Evolutionary conservation across 2,329 filamentous ascomycete genomes (phyloP).

Genomic region (Alternaria gansuensis): DNA sequence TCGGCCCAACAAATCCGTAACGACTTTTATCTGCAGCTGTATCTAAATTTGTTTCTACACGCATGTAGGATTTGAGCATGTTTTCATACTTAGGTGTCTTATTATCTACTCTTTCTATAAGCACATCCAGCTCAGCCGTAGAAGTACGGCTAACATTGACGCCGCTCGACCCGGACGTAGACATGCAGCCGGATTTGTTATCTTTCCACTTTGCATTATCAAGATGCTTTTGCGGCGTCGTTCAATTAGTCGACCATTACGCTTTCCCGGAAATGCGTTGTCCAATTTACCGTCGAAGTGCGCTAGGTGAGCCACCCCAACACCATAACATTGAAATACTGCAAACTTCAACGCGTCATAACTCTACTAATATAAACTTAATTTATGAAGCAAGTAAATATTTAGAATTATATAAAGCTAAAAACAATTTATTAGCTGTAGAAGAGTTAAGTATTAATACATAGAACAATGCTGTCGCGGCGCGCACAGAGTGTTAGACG

Average conservation of each 20-base stretch:
- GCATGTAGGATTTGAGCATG: conserved; percentile 27
- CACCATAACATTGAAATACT: too few relatives aligned
- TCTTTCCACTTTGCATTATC: conserved; percentile 17
- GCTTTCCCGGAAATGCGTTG: conserved; percentile 16
- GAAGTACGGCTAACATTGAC: conserved; percentile 27
- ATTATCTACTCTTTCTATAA: conserved; percentile 26
- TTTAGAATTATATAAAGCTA: too few relatives aligned
- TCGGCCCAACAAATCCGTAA: conserved; percentile 31
- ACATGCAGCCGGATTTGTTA: conserved; percentile 26
- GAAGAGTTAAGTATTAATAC: too few relatives aligned
- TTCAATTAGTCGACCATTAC: conserved; percentile 31
- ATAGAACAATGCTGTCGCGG: too few relatives aligned
- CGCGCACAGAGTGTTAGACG: too few relatives aligned
- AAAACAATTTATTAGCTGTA: too few relatives aligned
- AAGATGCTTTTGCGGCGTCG: conserved; percentile 26
- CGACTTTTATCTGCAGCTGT: conserved; percentile 14
- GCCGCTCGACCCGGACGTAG: conserved; percentile 28
- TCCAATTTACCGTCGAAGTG: conserved; percentile 11
- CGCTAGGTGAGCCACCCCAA: too few relatives aligned
- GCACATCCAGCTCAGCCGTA: conserved; percentile 24
- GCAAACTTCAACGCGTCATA: too few relatives aligned
- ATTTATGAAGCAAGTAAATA: too few relatives aligned
- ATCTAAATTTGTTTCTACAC: conserved; percentile 27
- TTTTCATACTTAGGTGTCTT: conserved; percentile 26
- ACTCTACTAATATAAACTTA: too few relatives aligned